Evolutionary conservation across 345 rosid species (phyloP).

Genomic region (Limnanthes douglasii): DNA sequence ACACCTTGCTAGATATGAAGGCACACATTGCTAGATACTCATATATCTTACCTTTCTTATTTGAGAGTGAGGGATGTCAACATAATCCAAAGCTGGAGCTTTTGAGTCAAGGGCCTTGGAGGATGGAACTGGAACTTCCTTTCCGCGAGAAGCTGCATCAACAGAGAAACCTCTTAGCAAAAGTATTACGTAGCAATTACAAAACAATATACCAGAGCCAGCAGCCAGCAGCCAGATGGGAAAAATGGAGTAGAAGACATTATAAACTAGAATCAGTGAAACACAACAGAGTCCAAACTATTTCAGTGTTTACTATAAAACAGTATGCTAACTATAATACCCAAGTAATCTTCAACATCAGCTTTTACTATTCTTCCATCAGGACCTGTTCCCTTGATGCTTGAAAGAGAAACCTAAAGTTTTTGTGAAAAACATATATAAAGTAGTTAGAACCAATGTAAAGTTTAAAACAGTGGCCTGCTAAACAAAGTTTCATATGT

Average conservation of each 20-base stretch:
- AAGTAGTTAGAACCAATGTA: slow-evolving; percentile 1
- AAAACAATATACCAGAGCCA: slow-evolving; percentile 1
- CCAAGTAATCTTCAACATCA: slow-evolving; percentile 87
- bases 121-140: slow-evolving; percentile 43
- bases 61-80: slow-evolving; percentile 84
- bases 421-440: slow-evolving; percentile 4
- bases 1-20: too few species aligned
- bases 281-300: neutral
- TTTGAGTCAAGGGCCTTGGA: slow-evolving; percentile 28
- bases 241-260: neutral
- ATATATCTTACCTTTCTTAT: slow-evolving; percentile 85
- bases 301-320: neutral
- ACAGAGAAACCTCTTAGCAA: slow-evolving; percentile 10
- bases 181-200: slow-evolving; percentile 5
- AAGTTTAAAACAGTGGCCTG: neutral
- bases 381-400: slow-evolving; percentile 89
- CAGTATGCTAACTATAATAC: slow-evolving; percentile 19
- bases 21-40: too few species aligned
- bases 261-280: neutral
- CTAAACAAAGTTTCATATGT: neutral
- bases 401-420: slow-evolving; percentile 57
- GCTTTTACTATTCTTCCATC: slow-evolving; percentile 85
- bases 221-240: neutral
- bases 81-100: slow-evolving; percentile 55
- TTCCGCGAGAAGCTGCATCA: slow-evolving; percentile 54